Conservation (phyloP, 2,329 filamentous ascomycete species). For the Samsoniella hepiali region DNA sequence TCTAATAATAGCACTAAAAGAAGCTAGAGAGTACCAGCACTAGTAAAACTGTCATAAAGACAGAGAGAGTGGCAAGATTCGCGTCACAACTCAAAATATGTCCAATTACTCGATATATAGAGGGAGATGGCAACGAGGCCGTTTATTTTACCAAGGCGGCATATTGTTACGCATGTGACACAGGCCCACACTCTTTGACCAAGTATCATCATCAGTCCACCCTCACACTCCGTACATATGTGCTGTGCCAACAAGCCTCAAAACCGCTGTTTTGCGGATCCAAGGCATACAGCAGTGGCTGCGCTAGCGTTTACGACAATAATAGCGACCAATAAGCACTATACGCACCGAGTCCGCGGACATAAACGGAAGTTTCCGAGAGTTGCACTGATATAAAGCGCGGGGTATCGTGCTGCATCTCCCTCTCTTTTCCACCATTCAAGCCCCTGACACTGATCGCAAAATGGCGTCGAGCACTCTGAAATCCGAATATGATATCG, state of each 20-base stretch:
- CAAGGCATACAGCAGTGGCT: neutral
- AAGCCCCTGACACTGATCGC: neutral
- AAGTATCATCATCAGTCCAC: no score
- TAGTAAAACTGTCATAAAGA: no score
- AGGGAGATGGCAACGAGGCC: no score
- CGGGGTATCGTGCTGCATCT: neutral
- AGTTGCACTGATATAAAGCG: neutral
- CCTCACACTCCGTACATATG: neutral
- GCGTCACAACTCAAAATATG: no score
- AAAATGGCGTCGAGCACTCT: conserved; percentile 1
- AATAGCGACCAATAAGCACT: neutral
- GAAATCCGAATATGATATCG: conserved; percentile 24
- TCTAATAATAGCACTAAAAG: no score
- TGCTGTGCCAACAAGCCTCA: neutral
- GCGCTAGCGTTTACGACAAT: neutral
- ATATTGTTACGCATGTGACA: no score
- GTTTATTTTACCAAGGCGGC: no score
- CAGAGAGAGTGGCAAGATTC: no score
- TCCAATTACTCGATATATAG: no score
- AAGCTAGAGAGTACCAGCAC: no score
- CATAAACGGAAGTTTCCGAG: neutral
- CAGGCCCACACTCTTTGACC: no score
- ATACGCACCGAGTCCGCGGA: neutral
- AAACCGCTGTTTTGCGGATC: neutral
- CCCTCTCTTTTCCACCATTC: neutral